Evolutionary conservation across 805 yeast genomes (phyloP).

Genomic region (Hanseniaspora taiwanica): DNA sequence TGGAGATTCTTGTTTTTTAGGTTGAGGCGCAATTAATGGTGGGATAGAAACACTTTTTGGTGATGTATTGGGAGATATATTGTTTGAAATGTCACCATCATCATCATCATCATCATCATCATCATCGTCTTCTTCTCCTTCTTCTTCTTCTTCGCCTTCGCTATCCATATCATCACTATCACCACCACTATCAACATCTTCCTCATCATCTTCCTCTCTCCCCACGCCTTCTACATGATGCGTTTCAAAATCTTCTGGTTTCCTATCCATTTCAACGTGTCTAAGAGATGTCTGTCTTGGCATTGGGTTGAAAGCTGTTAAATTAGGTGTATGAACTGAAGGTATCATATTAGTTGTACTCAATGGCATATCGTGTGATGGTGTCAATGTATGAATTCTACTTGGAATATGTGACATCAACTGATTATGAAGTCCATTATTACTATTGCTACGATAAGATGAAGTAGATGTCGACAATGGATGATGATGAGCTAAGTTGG

Average conservation of each 20-base stretch:
- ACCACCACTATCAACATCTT: constrained; percentile 8
- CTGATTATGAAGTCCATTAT: no score
- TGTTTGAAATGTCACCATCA: not conserved
- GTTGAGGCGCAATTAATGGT: no score
- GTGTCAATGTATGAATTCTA: no score
- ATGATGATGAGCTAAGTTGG: no score
- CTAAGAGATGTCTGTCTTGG: not conserved
- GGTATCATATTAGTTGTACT: not conserved
- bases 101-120: constrained; percentile 8
- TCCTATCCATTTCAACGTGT: constrained; percentile 1
- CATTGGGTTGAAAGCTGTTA: not conserved
- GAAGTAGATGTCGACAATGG: no score
- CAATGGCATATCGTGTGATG: not conserved
- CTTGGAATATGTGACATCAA: no score
- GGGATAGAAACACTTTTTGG: no score
- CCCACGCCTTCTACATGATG: constrained; percentile 9
- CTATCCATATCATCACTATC: constrained; percentile 9
- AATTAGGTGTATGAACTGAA: not conserved
- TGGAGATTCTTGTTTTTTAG: no score
- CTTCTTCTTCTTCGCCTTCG: constrained; percentile 8
- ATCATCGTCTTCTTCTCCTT: constrained; percentile 12
- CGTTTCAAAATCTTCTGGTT: constrained; percentile 7
- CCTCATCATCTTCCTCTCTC: no score
- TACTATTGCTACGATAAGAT: no score
- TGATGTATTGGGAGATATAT: not conserved